phyloP scores from a whole-genome alignment of 345 rosid species.

The Hibiscus trionum region DNA sequence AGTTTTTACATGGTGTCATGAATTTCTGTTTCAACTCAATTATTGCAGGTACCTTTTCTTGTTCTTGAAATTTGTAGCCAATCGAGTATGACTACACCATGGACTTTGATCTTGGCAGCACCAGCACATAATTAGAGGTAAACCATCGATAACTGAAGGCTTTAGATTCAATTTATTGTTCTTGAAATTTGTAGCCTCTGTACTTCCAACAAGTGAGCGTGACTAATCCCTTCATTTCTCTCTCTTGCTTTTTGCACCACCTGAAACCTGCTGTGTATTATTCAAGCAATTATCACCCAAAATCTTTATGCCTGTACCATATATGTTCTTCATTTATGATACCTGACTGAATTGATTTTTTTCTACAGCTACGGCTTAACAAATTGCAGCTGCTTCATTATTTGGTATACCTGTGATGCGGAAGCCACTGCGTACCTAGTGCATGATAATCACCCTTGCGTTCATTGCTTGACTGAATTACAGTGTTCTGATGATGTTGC shows the following conservation, averaged over 20 bases:
- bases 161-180: constrained; percentile 27
- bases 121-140: constrained; percentile 48
- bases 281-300: neutral
- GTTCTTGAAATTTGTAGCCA: constrained; percentile 86
- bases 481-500: neutral
- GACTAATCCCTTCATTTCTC: constrained; percentile 38
- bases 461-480: neutral
- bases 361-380: neutral
- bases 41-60: constrained; percentile 71
- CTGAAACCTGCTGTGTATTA: neutral
- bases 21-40: neutral
- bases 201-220: constrained; percentile 78
- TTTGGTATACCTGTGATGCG: neutral
- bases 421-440: neutral
- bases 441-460: neutral
- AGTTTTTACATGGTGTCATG: neutral
- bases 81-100: constrained; percentile 90
- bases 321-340: neutral
- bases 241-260: neutral
- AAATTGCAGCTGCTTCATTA: neutral
- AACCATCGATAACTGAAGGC: neutral
- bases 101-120: constrained; percentile 94
- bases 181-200: constrained; percentile 84
- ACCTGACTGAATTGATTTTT: neutral
- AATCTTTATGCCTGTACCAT: neutral